A percentile compares a stretch with the other conserved stretches of the same genome.
Evolutionary conservation across 371 early-diverging fungal species (phyloP).

Genomic region (Syncephalis fuscata): DNA sequence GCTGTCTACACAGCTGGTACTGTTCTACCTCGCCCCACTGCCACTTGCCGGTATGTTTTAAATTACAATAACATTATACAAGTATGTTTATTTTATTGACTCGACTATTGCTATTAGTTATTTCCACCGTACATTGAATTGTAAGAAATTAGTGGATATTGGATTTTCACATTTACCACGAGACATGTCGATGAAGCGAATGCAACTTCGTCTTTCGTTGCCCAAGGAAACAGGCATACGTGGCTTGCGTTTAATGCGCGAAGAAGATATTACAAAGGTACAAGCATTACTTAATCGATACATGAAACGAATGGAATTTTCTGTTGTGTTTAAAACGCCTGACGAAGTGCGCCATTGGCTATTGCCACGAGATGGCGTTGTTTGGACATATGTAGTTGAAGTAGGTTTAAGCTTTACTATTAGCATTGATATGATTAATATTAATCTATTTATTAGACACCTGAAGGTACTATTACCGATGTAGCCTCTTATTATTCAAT

Average conservation of each 20-base stretch:
- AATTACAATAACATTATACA: background rate
- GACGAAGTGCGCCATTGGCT: conserved; percentile 89
- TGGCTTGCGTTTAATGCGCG: conserved; percentile 66
- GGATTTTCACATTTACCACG: conserved; percentile 68
- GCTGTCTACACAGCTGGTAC: conserved; percentile 97
- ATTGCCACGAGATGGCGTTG: conserved; percentile 60
- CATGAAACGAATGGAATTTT: conserved; percentile 45
- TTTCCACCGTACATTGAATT: conserved; percentile 85
- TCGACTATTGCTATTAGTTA: conserved; percentile 50
- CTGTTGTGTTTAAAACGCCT: conserved; percentile 52
- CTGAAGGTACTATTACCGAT: conserved; percentile 22
- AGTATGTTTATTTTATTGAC: no score
- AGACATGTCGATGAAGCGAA: conserved; percentile 54
- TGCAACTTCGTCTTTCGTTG: conserved; percentile 55
- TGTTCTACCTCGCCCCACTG: conserved; percentile 78
- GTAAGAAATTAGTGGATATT: conserved; percentile 83
- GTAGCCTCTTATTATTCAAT: conserved; percentile 87
- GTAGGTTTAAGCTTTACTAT: conserved; percentile 12
- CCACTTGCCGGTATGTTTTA: conserved; percentile 48
- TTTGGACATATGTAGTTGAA: conserved; percentile 88
- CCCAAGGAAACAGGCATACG: conserved; percentile 36
- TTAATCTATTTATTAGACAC: conserved; percentile 2
- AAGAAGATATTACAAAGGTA: conserved; percentile 56
- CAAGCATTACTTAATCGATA: conserved; percentile 53
- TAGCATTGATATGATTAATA: no score